Conservation (phyloP, 2,329 filamentous ascomycete species). For the Colletotrichum theobromicola region DNA sequence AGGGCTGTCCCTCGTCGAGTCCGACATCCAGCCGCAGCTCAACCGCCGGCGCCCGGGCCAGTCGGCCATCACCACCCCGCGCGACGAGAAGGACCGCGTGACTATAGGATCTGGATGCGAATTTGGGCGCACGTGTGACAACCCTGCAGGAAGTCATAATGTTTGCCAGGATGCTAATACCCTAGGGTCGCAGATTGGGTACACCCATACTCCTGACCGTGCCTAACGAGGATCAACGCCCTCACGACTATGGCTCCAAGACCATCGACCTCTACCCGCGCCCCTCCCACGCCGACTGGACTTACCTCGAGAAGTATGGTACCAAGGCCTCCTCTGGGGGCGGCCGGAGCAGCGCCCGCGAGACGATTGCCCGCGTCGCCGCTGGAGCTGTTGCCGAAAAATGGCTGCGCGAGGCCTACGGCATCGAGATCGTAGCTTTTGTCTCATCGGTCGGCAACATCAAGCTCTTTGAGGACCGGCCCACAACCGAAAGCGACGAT, state of each 20-base stretch:
- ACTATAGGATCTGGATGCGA: conserved; percentile 93
- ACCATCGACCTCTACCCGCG: conserved; percentile 93
- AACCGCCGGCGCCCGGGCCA: conserved; percentile 89
- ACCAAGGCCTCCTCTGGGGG: conserved; percentile 86
- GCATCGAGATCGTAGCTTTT: conserved; percentile 90
- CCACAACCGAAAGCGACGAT: conserved; percentile 61
- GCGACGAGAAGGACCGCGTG: conserved; percentile 90
- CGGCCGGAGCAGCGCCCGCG: conserved; percentile 87
- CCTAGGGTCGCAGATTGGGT: conserved; percentile 46
- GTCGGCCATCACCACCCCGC: conserved; percentile 86
- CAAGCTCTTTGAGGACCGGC: conserved; percentile 61
- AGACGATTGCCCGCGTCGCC: conserved; percentile 93
- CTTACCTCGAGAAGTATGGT: conserved; percentile 96
- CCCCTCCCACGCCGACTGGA: conserved; percentile 94
- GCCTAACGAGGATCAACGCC: conserved; percentile 76
- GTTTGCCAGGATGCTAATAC: conserved; percentile 25
- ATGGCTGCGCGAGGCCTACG: conserved; percentile 81
- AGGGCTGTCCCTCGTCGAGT: conserved; percentile 82
- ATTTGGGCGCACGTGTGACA: conserved; percentile 71
- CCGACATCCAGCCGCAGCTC: conserved; percentile 93
- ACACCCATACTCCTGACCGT: conserved; percentile 90
- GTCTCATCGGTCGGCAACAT: conserved; percentile 80
- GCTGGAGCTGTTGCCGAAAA: conserved; percentile 94
- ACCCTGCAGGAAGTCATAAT: conserved; percentile 23
- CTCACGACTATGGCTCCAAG: conserved; percentile 83